Conservation (phyloP, 352 stramenopile genomes). For the Pythium folliculosum region DNA sequence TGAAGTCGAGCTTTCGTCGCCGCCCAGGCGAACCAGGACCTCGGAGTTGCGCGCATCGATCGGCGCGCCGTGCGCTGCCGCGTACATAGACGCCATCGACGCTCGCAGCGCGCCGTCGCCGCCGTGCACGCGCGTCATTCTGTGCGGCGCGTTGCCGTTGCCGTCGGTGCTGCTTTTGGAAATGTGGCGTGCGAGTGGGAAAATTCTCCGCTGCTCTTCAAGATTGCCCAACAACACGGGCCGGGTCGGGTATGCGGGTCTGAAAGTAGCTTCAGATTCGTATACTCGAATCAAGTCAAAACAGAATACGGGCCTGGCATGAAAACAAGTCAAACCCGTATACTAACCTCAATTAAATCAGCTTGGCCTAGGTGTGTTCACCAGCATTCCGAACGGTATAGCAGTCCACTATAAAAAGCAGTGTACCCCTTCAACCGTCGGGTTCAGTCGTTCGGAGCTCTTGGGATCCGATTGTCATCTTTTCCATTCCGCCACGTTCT, state of each 20-base stretch:
- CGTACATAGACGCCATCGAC: conserved; percentile 1
- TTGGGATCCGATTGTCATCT: too few relatives aligned
- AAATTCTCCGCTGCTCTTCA: conserved; percentile 7
- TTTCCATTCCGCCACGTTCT: background rate
- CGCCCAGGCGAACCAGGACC: background rate
- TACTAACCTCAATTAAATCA: background rate
- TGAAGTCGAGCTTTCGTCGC: conserved; percentile 1
- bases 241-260: background rate
- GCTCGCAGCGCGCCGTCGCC: background rate
- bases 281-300: background rate
- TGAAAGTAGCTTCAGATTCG: background rate
- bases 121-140: background rate
- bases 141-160: background rate
- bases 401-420: background rate
- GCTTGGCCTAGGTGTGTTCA: background rate
- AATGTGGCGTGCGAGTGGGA: background rate
- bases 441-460: background rate
- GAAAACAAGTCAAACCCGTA: too few relatives aligned
- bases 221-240: background rate
- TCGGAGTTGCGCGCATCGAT: conserved; percentile 4
- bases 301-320: background rate
- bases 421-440: background rate
- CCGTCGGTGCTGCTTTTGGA: background rate
- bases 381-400: background rate
- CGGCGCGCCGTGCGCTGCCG: background rate